Base-by-base conservation (phyloP, 164 flowering plant genomes). In the Pachysandra terminalis region DNA sequence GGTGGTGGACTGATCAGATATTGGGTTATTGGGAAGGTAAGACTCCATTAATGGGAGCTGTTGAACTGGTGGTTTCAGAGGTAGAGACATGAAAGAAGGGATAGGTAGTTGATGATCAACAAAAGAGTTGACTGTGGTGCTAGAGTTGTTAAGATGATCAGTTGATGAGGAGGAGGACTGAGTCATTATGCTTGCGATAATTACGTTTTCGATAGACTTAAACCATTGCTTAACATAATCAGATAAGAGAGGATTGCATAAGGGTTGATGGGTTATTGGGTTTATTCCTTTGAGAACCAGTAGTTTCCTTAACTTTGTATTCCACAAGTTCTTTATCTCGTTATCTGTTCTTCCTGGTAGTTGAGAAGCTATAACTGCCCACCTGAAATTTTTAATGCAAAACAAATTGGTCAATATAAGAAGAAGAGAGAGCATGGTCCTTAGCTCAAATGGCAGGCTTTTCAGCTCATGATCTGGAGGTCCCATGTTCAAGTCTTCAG, bases 281-380 rank as follows among this genome's bases (percentile, higher is more conserved):
- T 79, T 78, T 15, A 75, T 59, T 27, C 82, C 82, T 49, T 70
- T 49, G 35, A 64, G 76, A 14, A 68, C 72, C 56, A 79, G 58
- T 7, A 53, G 72, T 70, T 79, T 79, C 75, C 74, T 79, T 68
- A 79, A 65, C 26, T 71, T 66, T 40, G 81, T 79, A 49, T 79
- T 75, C 81, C 79, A 75, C 25, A 75, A 74, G 65, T 79, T 79
- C 51, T 79, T 80, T n/a, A 80, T 77, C 49, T 80, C 82, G 54
- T 80, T 32, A 7, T 32, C 37, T 32, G 37, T 32, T 32, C 82
- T 70, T 0, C 82, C 82, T 0, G 82, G 80, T 41, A 80, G 55
- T 37, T 69, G 66, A 14, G 78, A 41, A 21, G 82, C 80, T 23
- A 80, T 80, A 9, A 68, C 68, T 27, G 82, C 71, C 82, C 82